Conservation (phyloP, 192 early-diverging fungal genomes). For the Mycoemilia scoparia region DNA sequence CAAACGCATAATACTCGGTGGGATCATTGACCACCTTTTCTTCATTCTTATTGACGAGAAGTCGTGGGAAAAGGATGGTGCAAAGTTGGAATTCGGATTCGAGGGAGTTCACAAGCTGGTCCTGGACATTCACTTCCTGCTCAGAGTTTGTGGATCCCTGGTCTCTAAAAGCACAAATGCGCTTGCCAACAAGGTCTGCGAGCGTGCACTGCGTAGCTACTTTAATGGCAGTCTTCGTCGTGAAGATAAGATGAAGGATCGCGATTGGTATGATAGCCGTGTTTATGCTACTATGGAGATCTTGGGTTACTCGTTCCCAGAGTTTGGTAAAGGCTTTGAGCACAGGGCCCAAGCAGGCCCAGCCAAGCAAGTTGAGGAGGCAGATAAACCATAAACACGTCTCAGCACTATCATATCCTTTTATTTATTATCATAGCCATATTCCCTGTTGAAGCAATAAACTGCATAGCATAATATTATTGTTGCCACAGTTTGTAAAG, state of each 20-base stretch:
- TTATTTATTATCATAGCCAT: no score
- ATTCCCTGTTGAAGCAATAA: no score
- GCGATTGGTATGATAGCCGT: constrained; percentile 24
- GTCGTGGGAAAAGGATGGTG: constrained; percentile 22
- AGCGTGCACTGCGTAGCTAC: constrained; percentile 26
- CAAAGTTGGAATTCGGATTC: constrained; percentile 19
- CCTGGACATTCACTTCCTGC: constrained; percentile 29
- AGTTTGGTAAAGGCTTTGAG: constrained; percentile 27
- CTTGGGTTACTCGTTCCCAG: constrained; percentile 21
- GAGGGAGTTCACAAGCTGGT: constrained; percentile 28
- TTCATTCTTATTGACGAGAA: constrained; percentile 24
- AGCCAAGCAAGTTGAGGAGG: no score
- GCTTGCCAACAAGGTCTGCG: constrained; percentile 32
- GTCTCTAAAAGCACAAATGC: constrained; percentile 29
- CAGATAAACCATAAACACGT: no score
- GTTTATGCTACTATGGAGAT: constrained; percentile 18
- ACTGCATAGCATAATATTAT: no score
- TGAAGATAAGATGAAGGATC: constrained; percentile 18
- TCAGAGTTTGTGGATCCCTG: constrained; percentile 27
- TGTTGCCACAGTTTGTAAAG: no score
- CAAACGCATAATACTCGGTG: constrained; percentile 20
- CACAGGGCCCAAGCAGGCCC: constrained; percentile 28
- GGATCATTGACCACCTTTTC: constrained; percentile 28
- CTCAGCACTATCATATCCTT: no score
- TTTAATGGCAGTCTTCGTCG: constrained; percentile 6